Base-by-base conservation (phyloP, 192 early-diverging fungal genomes). In the Coemansia sp. region DNA sequence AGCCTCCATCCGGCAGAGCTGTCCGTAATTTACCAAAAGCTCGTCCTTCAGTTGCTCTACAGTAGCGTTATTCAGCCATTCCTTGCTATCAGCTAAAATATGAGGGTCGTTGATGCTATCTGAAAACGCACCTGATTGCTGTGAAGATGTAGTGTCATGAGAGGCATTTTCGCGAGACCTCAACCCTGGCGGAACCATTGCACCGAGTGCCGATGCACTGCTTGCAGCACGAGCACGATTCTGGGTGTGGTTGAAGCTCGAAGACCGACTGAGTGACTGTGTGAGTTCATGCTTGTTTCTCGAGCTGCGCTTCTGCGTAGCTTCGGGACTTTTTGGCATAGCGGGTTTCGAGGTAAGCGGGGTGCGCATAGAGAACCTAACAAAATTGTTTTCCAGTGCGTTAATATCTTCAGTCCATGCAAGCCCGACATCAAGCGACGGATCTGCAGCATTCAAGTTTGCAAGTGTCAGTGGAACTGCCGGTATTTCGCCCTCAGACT, bases 341-440 rank as follows among this genome's bases (percentile, higher is more conserved):
- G 34, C n/a, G 14, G 23, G 44, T 33, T 61, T 55, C n/a, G 56
- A 7, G 9, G 23, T 53, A 17, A 57, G 51, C 53, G 61, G 42
- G 7, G 60, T 42, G 30, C 74, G 74, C 64, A 67, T 66, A 18
- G 74, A 78, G 58, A 64, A 67, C 14, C 68, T 45, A 2, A 78
- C 68, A 61, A 71, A 78, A 64, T 78, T 78, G 18, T 57, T 49
- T 45, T 78, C 74, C 55, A 78, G 45, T 3, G 68, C 64, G 9
- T 34, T 53, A 10, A 78, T 71, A 40, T 78, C 74, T 48, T 78
- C 74, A 0, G 74, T 78, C 74, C 74, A 78, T 30, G 59, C 68
- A 39, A 78, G 40, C 17, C 59, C 58, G 0, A 65, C 57, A 8
- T 78, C 74, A 41, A 63, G 38, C 4, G 44, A 45, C 1, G 44